phyloP scores from a whole-genome alignment of 2,329 filamentous ascomycete species.

The Byssochlamys sp. region DNA sequence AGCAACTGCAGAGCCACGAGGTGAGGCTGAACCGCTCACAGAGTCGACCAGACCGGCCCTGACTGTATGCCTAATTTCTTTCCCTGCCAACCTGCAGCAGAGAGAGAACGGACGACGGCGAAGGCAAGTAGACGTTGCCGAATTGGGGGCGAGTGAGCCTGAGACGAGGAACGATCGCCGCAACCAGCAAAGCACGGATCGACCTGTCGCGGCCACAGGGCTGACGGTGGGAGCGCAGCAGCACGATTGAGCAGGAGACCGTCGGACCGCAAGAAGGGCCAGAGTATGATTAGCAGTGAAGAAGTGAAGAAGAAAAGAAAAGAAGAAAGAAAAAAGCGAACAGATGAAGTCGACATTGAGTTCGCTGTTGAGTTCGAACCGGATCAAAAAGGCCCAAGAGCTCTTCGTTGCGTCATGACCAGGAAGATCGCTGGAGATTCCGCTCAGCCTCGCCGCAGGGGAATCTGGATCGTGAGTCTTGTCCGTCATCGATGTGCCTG shows the following conservation, averaged over 20 bases:
- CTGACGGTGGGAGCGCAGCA: neutral
- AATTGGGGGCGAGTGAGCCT: neutral
- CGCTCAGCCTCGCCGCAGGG: neutral
- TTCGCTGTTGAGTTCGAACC: neutral
- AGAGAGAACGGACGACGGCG: neutral
- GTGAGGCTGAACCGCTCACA: neutral
- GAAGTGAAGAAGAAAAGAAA: slow-evolving; percentile 6
- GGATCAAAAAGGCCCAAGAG: neutral
- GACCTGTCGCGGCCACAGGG: slow-evolving; percentile 1
- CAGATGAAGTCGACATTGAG: neutral
- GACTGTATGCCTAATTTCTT: neutral
- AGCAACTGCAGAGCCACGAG: neutral
- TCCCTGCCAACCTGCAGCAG: neutral
- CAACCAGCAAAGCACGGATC: neutral
- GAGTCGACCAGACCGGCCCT: slow-evolving; percentile 1
- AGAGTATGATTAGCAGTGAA: neutral
- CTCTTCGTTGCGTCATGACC: neutral
- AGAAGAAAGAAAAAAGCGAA: neutral
- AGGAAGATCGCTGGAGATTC: neutral
- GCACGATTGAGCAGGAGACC: slow-evolving; percentile 1
- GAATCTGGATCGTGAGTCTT: neutral
- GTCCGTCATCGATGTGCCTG: neutral
- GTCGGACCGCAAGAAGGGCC: slow-evolving; percentile 1
- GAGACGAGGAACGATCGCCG: neutral
- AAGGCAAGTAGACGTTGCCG: neutral